These are phyloP conservation scores for Lachancea lanzarotensis DNA, from an alignment of 805 yeast species.

Conservation along the genomic window DNA sequence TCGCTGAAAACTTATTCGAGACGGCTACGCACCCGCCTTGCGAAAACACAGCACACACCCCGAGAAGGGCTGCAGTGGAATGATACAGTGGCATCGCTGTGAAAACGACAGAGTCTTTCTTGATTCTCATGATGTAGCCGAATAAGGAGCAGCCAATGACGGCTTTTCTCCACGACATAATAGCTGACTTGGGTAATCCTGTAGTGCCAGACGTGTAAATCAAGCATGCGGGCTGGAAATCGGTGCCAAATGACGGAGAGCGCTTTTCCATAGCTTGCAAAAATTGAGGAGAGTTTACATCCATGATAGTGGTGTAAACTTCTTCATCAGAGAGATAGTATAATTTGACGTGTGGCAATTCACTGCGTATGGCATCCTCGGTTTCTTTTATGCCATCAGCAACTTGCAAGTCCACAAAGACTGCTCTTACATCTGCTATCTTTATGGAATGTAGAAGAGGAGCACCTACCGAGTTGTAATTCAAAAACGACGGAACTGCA, in stretches of 20 bases:
- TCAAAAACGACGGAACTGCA: constrained; percentile 80
- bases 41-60: constrained; percentile 62
- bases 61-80: constrained; percentile 86
- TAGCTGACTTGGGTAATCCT: constrained; percentile 90
- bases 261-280: constrained; percentile 53
- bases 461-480: constrained; percentile 66
- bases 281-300: constrained; percentile 41
- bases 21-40: constrained; percentile 73
- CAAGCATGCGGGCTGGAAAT: constrained; percentile 59
- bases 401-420: constrained; percentile 72
- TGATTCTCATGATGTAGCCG: constrained; percentile 59
- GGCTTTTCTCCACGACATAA: constrained; percentile 85
- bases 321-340: constrained; percentile 47
- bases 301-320: constrained; percentile 36
- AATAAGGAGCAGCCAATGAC: constrained; percentile 64
- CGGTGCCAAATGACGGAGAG: constrained; percentile 45
- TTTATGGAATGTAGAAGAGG: constrained; percentile 77
- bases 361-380: constrained; percentile 35
- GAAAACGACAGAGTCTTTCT: constrained; percentile 52
- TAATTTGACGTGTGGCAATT: constrained; percentile 37
- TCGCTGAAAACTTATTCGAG: constrained; percentile 74
- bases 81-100: constrained; percentile 96
- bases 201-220: constrained; percentile 94
- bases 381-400: constrained; percentile 46
- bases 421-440: constrained; percentile 54